phyloP scores from a whole-genome alignment of 495 filamentous ascomycete genomes.

The Tuber melanosporum region DNA sequence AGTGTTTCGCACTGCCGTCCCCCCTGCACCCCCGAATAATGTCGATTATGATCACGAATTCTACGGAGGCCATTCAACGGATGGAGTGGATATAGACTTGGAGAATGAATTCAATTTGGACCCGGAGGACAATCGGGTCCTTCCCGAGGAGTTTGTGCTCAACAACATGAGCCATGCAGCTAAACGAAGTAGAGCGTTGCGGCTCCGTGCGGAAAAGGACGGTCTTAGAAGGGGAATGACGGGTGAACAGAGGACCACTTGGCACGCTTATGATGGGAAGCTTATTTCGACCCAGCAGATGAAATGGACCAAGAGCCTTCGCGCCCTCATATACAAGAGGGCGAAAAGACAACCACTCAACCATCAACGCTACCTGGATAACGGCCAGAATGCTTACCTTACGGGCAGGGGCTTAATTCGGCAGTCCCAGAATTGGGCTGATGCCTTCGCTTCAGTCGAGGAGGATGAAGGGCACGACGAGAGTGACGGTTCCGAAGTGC shows the following conservation, averaged over 20 bases:
- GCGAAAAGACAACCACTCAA: slow-evolving; percentile 32
- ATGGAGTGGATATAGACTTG: slow-evolving; percentile 8
- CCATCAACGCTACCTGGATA: slow-evolving; percentile 22
- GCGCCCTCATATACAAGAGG: slow-evolving; percentile 38
- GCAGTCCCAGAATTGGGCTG: slow-evolving; percentile 42
- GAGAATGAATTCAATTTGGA: slow-evolving; percentile 37
- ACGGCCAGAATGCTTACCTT: slow-evolving; percentile 27
- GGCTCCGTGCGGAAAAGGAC: slow-evolving; percentile 31
- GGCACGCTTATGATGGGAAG: slow-evolving; percentile 40
- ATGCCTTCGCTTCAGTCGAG: slow-evolving; percentile 41
- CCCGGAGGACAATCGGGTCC: slow-evolving; percentile 27
- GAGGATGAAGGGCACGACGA: slow-evolving; percentile 30
- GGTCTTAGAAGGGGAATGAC: slow-evolving; percentile 32
- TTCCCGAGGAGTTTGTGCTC: slow-evolving; percentile 40
- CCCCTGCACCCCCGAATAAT: slow-evolving; percentile 25
- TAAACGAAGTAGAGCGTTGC: slow-evolving; percentile 24
- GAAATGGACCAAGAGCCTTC: slow-evolving; percentile 42
- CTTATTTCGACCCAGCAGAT: slow-evolving; percentile 40
- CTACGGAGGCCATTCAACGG: not conserved
- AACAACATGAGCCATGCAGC: slow-evolving; percentile 36
- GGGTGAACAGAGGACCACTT: slow-evolving; percentile 21
- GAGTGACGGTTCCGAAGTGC: not conserved
- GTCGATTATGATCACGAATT: slow-evolving; percentile 21
- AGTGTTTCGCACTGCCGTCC: slow-evolving; percentile 39
- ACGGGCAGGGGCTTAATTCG: slow-evolving; percentile 41